Evolutionary conservation across 164 flowering plant genomes (phyloP).

Genomic region (Berberis vulgaris): DNA sequence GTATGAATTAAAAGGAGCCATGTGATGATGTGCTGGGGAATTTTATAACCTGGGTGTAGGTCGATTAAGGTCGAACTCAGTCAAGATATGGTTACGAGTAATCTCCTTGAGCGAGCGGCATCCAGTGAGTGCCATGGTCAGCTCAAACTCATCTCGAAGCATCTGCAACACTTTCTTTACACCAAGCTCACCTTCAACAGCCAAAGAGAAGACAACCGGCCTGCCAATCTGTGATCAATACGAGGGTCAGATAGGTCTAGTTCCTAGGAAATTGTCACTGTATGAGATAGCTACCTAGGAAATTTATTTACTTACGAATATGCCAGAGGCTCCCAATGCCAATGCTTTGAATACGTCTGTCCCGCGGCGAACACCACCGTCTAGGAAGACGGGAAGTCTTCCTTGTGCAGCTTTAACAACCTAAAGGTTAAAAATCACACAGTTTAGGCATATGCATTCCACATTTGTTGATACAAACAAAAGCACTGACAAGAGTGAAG

Average conservation of each 20-base stretch:
- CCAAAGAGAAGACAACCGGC: conserved; percentile 79
- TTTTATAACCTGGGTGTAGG: conserved; percentile 25
- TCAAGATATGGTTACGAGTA: conserved; percentile 61
- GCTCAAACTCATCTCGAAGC: conserved; percentile 90
- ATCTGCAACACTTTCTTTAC: conserved; percentile 82
- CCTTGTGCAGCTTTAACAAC: conserved; percentile 56
- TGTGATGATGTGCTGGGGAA: too few species aligned
- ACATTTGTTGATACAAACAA: neutral
- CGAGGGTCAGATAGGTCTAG: neutral
- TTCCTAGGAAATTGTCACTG: neutral
- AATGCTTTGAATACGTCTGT: conserved; percentile 96
- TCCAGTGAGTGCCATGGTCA: conserved; percentile 90
- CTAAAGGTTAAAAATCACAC: conserved; percentile 16
- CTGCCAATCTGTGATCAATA: conserved; percentile 64
- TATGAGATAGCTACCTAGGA: neutral
- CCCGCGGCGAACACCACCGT: conserved; percentile 89
- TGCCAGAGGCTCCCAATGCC: conserved; percentile 91
- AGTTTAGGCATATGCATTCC: neutral
- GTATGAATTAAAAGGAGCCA: too few species aligned
- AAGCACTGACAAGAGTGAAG: neutral
- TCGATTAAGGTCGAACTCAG: conserved; percentile 57
- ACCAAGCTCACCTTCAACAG: conserved; percentile 91
- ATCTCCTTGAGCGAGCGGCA: conserved; percentile 80
- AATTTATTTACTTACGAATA: conserved; percentile 53
- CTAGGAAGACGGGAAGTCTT: conserved; percentile 53